Evolutionary conservation across 176 grass and related monocot genomes (phyloP).

Genomic region (Puya raimondii): DNA sequence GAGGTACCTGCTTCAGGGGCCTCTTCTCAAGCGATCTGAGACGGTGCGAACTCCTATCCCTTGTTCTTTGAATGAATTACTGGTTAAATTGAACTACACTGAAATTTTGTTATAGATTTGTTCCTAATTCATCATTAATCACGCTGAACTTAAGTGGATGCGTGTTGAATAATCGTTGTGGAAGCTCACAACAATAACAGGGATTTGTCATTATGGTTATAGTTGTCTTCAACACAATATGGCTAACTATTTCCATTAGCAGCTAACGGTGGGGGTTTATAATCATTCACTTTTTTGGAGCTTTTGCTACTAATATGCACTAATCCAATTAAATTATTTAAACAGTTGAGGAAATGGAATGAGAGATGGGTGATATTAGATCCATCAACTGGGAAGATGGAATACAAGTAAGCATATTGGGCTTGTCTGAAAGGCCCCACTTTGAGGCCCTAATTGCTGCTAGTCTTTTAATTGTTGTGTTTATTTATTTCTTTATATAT

Average conservation of each 20-base stretch:
- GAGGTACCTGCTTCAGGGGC: constrained; percentile 82
- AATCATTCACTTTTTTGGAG: not conserved
- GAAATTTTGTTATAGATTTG: too few species aligned
- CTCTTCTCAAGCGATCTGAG: constrained; percentile 95
- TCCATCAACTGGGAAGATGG: constrained; percentile 92
- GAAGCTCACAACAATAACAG: not conserved
- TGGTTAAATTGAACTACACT: too few species aligned
- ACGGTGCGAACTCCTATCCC: constrained; percentile 40
- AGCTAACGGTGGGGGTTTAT: too few species aligned
- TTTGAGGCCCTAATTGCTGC: not conserved
- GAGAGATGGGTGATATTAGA: constrained; percentile 94
- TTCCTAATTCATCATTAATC: too few species aligned
- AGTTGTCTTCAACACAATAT: not conserved
- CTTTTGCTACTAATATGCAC: not conserved
- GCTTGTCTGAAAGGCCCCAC: constrained; percentile 16
- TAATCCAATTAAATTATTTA: constrained; percentile 11
- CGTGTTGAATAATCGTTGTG: not conserved
- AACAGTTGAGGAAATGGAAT: constrained; percentile 93
- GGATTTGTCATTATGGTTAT: not conserved
- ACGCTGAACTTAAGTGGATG: not conserved
- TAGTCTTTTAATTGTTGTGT: not conserved
- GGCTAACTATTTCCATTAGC: too few species aligned
- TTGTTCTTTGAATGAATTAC: constrained; percentile 13
- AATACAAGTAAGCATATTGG: constrained; percentile 76
- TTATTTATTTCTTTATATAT: constrained; percentile 6